phyloP scores from a whole-genome alignment of 2,329 filamentous ascomycete species.

The Neonectria magnoliae region DNA sequence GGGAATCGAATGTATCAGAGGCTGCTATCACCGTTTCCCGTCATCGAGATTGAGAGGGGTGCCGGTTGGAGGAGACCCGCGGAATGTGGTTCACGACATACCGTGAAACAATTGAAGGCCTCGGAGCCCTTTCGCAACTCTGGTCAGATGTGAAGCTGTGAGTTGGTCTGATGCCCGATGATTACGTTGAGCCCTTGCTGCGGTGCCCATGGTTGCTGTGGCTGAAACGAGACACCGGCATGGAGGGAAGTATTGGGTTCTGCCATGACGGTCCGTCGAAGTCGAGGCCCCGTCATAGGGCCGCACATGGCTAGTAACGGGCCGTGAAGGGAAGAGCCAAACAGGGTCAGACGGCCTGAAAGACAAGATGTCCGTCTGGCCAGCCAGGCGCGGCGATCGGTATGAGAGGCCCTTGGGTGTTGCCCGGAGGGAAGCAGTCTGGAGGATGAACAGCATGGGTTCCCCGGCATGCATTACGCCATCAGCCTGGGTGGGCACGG shows the following conservation, averaged over 20 bases:
- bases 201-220: constrained; percentile 16
- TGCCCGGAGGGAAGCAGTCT: not conserved
- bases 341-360: constrained; percentile 5
- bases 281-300: constrained; percentile 19
- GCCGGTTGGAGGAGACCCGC: constrained; percentile 17
- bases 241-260: constrained; percentile 30
- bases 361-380: constrained; percentile 8
- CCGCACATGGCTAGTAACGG: not conserved
- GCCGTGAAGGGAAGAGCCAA: constrained; percentile 4
- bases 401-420: constrained; percentile 5
- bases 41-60: constrained; percentile 30
- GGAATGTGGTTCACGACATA: constrained; percentile 24
- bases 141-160: constrained; percentile 1
- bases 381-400: constrained; percentile 14
- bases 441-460: not conserved
- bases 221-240: constrained; percentile 41
- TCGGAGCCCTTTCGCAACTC: not conserved
- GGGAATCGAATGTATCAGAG: constrained; percentile 12
- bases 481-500: constrained; percentile 11
- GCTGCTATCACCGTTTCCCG: constrained; percentile 18
- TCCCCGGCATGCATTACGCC: constrained; percentile 15
- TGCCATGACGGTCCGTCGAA: constrained; percentile 6
- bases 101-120: constrained; percentile 20
- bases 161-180: not conserved
- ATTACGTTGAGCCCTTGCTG: no score